Evolutionary conservation across 2,329 filamentous ascomycete species (phyloP).

Genomic region (Aspergillus fischeri): DNA sequence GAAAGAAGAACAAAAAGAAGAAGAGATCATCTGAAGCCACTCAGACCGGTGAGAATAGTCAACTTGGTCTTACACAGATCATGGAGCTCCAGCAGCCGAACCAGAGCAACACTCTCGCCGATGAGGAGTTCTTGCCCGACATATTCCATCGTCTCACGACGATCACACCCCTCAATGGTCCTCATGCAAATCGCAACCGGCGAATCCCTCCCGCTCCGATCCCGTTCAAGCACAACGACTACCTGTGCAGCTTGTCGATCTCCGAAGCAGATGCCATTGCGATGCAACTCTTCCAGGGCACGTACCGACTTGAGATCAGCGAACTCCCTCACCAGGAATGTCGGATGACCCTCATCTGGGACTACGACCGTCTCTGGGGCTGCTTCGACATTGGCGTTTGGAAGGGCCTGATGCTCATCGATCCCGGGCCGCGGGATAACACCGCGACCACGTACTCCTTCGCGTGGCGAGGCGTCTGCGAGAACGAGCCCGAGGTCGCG

Average conservation of each 20-base stretch:
- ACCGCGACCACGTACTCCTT: neutral
- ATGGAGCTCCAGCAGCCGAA: neutral
- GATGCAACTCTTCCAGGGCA: neutral
- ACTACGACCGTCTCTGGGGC: neutral
- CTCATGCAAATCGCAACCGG: neutral
- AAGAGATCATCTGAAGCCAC: neutral
- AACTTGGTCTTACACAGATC: neutral
- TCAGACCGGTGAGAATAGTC: neutral
- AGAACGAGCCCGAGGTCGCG: neutral
- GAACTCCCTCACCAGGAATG: neutral
- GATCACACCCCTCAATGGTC: neutral
- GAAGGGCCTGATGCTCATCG: neutral
- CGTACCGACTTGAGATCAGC: neutral
- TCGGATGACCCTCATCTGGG: neutral
- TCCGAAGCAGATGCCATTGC: neutral
- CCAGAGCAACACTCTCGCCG: neutral
- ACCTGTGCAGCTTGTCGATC: neutral
- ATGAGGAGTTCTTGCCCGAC: neutral
- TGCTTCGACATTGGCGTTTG: neutral
- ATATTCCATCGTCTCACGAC: neutral
- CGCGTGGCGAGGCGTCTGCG: neutral
- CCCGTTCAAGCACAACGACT: neutral
- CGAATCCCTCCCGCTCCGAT: neutral
- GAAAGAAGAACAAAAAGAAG: neutral
- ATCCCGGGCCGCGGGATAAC: neutral